phyloP scores from a whole-genome alignment of 306 rosid genomes.

The Pachyrhizus erosus region DNA sequence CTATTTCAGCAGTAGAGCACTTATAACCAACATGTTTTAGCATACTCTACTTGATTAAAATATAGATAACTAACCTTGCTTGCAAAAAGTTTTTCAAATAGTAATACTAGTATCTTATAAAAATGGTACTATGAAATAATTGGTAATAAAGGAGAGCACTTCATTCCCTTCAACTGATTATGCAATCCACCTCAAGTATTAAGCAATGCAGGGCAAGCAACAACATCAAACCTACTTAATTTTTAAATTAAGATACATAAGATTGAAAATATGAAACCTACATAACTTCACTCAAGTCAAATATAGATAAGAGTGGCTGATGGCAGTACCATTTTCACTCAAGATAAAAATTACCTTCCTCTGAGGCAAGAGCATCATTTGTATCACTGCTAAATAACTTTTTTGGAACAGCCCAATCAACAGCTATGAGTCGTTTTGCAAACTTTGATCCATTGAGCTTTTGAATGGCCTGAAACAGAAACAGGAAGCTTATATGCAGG shows the following conservation, averaged over 20 bases:
- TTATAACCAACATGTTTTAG: slow-evolving; percentile 15
- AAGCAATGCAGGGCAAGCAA: slow-evolving; percentile 19
- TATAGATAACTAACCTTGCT: background rate
- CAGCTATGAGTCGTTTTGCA: slow-evolving; percentile 84
- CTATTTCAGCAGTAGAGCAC: background rate
- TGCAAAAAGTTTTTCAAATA: background rate
- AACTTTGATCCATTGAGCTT: slow-evolving; percentile 78
- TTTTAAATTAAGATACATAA: background rate
- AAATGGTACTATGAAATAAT: slow-evolving; percentile 5
- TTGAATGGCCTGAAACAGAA: slow-evolving; percentile 73
- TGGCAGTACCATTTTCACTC: slow-evolving; percentile 19
- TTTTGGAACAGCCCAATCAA: slow-evolving; percentile 97
- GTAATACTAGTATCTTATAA: background rate
- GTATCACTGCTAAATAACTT: slow-evolving; percentile 65
- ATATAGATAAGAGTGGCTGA: slow-evolving; percentile 21
- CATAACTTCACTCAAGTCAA: background rate
- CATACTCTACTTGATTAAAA: background rate
- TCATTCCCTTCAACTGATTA: slow-evolving; percentile 22
- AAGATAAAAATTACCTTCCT: slow-evolving; percentile 59
- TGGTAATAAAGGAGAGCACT: background rate
- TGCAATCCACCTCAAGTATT: slow-evolving; percentile 21
- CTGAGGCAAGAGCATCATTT: slow-evolving; percentile 55
- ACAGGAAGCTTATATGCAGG: slow-evolving; percentile 23
- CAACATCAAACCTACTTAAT: background rate
- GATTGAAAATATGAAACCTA: background rate